Base-by-base conservation (phyloP, 1,284 basidiomycete species). In the Ceratobasidium sp. region DNA sequence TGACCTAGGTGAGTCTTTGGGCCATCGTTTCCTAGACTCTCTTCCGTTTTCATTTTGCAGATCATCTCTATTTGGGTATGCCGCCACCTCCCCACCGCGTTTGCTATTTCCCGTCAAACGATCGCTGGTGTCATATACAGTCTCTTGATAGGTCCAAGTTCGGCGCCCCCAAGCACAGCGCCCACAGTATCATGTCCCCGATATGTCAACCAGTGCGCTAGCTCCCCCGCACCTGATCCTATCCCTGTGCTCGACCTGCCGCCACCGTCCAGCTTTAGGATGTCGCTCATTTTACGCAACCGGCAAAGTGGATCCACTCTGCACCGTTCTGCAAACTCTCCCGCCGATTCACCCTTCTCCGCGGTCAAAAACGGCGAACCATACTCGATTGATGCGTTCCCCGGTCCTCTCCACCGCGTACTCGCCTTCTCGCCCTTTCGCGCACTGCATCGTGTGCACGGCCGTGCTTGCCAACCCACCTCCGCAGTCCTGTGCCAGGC, bases 321-420 rank as follows among this genome's bases (percentile, higher is more conserved):
- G 8, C 10, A 44, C 78, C 64, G 48, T 78, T 55, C 52, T 83
- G 81, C 83, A 95, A 94, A 83, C 89, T 95, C 78, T 89, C 92
- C 71, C 92, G 92, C 78, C 90, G 93, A 35, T 95, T 95, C 84
- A 93, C 93, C 59, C 86, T 95, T 71, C 88, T 95, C 59, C 91
- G 92, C 76, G 88, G 89, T 70, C 86, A 90, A 7, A 30, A 86
- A 90, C 30, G 92, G 91, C 67, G 89, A 90, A 79, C 89, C 90
- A 69, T 85, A 92, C 48, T 88, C 88, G 50, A 83, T 94, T 54
- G 89, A 93, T 30, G 27, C 27, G 27, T 30, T 30, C 27, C 27
- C 27, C 27, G 27, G 27, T 30, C 27, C 27, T 30, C 27, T 30
- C 27, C 27, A 30, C 27, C 27, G 27, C 27, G 27, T 30, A 30